phyloP scores from a whole-genome alignment of 352 stramenopile genomes.

The Elongisporangium senticosum region DNA sequence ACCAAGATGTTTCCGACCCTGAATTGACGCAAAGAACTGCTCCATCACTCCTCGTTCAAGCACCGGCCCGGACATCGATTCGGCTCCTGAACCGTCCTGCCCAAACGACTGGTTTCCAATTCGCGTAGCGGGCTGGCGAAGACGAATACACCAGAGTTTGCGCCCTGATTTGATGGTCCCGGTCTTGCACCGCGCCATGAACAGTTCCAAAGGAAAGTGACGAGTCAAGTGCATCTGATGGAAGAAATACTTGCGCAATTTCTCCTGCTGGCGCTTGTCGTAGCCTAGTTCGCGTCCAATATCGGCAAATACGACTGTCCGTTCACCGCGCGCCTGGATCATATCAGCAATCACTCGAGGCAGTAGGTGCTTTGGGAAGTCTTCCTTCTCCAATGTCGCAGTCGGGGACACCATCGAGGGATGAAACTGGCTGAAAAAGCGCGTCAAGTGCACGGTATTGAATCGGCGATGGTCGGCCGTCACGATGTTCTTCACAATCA shows the following conservation, averaged over 20 bases:
- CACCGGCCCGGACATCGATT: constrained; percentile 23
- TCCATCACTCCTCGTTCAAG: constrained; percentile 78
- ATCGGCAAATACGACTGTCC: constrained; percentile 79
- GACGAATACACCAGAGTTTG: constrained; percentile 75
- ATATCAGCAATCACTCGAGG: constrained; percentile 58
- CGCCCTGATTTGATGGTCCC: constrained; percentile 46
- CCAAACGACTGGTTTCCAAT: constrained; percentile 13
- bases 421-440: constrained; percentile 58
- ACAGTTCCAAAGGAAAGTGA: constrained; percentile 66
- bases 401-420: constrained; percentile 60
- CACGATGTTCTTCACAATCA: constrained; percentile 76
- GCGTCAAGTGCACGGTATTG: constrained; percentile 75
- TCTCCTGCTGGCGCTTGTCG: constrained; percentile 72
- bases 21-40: constrained; percentile 63
- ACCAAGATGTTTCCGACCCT: constrained; percentile 36
- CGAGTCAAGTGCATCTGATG: constrained; percentile 56
- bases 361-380: constrained; percentile 58
- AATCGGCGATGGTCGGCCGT: constrained; percentile 60
- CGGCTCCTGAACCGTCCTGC: constrained; percentile 5
- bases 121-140: constrained; percentile 23
- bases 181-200: constrained; percentile 78
- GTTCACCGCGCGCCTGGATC: constrained; percentile 52
- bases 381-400: constrained; percentile 42
- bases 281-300: constrained; percentile 78
- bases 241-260: constrained; percentile 78